Base-by-base conservation (phyloP, 208 protist genomes). In the Crithidia expoeki region DNA sequence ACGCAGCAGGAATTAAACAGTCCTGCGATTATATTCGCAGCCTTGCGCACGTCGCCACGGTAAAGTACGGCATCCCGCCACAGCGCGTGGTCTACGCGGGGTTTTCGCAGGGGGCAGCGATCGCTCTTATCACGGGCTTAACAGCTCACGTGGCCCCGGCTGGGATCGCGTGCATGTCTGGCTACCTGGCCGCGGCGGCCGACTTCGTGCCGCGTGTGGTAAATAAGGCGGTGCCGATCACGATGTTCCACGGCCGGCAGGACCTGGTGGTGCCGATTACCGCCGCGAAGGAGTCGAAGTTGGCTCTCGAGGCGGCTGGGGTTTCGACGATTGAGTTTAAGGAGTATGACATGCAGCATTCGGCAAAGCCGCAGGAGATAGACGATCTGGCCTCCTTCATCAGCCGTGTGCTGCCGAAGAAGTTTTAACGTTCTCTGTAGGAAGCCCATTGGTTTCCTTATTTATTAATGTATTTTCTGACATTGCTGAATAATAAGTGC, bases 41-140 rank as follows among this genome's bases (percentile, higher is more conserved):
- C 55, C 69, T 97, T 40, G 88, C 80, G 14, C 75, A 85, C 67
- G 74, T 83, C 30, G 60, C 79, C 32, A 59, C 73, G 19, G 72
- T 72, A 19, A 81, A 83, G 33, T 76, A 87, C 71, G 80, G 83
- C 50, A 88, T 97, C 36, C 58, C 83, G 2, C 77, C 82, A 0
- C 65, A 72, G 4, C 89, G 95, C 49, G 89, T 98, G 33, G 79
- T 98, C 34, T 92, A 96, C 71, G 90, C 78, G 23, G 96, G 96
- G 23, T 98, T 98, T 72, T 95, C 87, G 16, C 96, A 98, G 62
- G 96, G 96, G 14, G 93, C 83, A 0, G 92, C 93, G 19, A 47
- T 97, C 6, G 92, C 90, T 14, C 82, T 94, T 53, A 84, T 76
- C 49, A 74, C 91, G 16, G 91, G 85, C 28, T 69, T 96, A 16